phyloP scores from a whole-genome alignment of 2,329 filamentous ascomycete species.

The Alternaria angustiovoidea region DNA sequence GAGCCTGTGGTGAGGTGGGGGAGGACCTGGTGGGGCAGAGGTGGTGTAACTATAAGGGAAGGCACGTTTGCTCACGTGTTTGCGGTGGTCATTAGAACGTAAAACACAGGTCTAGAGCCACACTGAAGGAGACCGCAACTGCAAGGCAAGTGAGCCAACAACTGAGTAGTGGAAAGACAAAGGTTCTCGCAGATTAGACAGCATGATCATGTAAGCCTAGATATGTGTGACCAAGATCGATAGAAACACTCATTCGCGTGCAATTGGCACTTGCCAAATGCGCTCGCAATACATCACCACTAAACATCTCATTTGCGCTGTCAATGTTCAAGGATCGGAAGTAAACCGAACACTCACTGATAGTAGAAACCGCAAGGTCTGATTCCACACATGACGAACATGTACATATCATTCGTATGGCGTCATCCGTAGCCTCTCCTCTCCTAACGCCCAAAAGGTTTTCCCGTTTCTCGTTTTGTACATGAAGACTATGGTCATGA shows the following conservation, averaged over 20 bases:
- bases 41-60: not conserved
- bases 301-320: not conserved
- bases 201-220: not conserved
- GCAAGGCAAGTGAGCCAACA: not conserved
- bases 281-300: not conserved
- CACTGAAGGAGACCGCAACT: not conserved
- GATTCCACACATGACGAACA: not conserved
- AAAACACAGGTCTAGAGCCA: not conserved
- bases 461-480: not conserved
- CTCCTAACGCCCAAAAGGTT: not conserved
- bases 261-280: not conserved
- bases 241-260: not conserved
- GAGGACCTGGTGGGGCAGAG: not conserved
- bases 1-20: conserved; percentile 5
- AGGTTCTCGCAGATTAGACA: not conserved
- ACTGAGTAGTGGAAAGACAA: not conserved
- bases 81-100: not conserved
- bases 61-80: not conserved
- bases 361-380: not conserved
- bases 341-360: not conserved
- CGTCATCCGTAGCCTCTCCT: not conserved
- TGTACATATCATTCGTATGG: not conserved
- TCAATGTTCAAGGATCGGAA: not conserved
- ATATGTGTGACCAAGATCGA: not conserved
- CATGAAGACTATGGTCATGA: not conserved